Percentiles rank a stretch among this genome's conserved stretches.
Evolutionary conservation across 139 green algal species (phyloP).

Genomic region (Volvox africanus): DNA sequence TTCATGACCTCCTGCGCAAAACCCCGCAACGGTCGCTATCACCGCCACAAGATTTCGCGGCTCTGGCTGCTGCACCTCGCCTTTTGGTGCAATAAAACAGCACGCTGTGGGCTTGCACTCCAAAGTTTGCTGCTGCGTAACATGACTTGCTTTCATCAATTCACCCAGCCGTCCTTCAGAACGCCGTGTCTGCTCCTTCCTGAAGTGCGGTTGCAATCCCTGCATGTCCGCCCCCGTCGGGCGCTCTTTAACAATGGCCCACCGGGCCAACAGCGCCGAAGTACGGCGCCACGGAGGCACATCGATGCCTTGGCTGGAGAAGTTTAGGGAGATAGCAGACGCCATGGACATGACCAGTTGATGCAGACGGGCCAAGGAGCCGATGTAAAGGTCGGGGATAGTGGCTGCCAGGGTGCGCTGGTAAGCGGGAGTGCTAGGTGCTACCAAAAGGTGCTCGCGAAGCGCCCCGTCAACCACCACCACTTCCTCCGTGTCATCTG

Average conservation of each 20-base stretch:
- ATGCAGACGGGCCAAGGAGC: not conserved
- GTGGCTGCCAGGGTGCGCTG: not conserved
- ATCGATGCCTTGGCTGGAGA: conserved; percentile 26
- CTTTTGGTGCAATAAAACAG: too few relatives aligned
- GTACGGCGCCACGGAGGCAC: conserved; percentile 32
- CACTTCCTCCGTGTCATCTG: not conserved
- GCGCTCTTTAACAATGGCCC: not conserved
- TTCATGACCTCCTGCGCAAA: too few relatives aligned
- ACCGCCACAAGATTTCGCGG: too few relatives aligned
- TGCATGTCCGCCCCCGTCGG: not conserved
- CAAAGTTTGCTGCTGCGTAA: too few relatives aligned
- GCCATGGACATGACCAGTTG: conserved; percentile 28
- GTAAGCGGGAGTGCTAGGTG: conserved; percentile 28
- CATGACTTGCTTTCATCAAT: too few relatives aligned
- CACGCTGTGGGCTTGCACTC: too few relatives aligned
- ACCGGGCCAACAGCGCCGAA: conserved; percentile 15
- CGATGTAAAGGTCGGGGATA: conserved; percentile 14
- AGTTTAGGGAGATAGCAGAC: conserved; percentile 19
- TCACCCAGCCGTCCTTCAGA: too few relatives aligned
- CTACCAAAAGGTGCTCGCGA: conserved; percentile 36
- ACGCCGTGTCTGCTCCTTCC: too few relatives aligned
- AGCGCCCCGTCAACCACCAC: conserved; percentile 20
- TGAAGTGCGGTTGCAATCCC: too few relatives aligned
- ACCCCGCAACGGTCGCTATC: too few relatives aligned
- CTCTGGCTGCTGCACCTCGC: too few relatives aligned